phyloP scores from a whole-genome alignment of 768 basidiomycete genomes.

The Leucocoprinus leucothites region DNA sequence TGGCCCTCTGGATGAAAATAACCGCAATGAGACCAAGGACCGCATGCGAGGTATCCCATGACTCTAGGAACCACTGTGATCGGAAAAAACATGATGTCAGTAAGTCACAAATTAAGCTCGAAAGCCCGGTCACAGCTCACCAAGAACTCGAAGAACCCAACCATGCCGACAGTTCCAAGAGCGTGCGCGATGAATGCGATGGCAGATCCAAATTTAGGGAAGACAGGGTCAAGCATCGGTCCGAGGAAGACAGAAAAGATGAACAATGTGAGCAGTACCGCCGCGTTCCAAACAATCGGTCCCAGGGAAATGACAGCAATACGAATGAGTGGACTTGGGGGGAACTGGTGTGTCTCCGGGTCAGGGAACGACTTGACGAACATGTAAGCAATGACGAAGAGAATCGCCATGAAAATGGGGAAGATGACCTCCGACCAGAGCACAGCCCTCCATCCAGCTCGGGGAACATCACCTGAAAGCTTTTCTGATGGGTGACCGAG shows the following conservation, averaged over 20 bases:
- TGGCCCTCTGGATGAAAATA: conserved; percentile 86
- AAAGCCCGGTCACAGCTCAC: conserved; percentile 42
- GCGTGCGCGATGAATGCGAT: conserved; percentile 91
- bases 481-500: conserved; percentile 98
- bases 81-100: conserved; percentile 17
- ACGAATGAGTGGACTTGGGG: conserved; percentile 85
- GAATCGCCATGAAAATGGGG: conserved; percentile 78
- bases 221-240: conserved; percentile 80
- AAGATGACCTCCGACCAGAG: conserved; percentile 85
- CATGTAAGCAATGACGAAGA: conserved; percentile 89
- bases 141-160: conserved; percentile 96
- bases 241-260: conserved; percentile 89
- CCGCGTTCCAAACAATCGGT: conserved; percentile 95
- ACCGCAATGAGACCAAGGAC: conserved; percentile 91
- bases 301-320: conserved; percentile 92
- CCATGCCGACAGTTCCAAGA: conserved; percentile 78
- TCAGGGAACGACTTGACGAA: conserved; percentile 88
- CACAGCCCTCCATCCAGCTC: conserved; percentile 90
- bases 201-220: conserved; percentile 86
- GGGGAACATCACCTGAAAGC: conserved; percentile 90
- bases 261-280: conserved; percentile 83
- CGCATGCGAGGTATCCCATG: conserved; percentile 89
- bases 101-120: conserved; percentile 4
- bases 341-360: conserved; percentile 47
- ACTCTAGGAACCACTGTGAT: conserved; percentile 86